Conservation (phyloP, 202 grass and related monocot species). For the Eragrostis tef region DNA sequence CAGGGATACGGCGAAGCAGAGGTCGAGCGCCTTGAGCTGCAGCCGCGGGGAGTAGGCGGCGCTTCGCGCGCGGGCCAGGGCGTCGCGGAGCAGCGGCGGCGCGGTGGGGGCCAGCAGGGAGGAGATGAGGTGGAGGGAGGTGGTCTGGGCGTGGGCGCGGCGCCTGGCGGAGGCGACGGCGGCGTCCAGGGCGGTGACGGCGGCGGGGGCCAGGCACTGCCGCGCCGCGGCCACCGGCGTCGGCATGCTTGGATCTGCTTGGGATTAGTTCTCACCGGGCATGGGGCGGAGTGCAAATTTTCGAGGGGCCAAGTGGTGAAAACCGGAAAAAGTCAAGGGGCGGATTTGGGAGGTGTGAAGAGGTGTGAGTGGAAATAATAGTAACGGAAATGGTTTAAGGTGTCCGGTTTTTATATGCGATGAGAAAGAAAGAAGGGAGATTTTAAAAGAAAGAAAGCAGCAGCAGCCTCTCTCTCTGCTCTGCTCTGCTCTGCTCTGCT, state of each 20-base stretch:
- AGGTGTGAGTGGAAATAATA: neutral
- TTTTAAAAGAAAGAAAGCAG: too few species aligned
- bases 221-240: slow-evolving; percentile 79
- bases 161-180: slow-evolving; percentile 60
- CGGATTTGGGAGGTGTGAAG: neutral
- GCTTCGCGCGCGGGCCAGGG: slow-evolving; percentile 72
- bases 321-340: neutral
- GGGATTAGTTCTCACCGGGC: neutral
- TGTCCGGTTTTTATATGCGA: too few species aligned
- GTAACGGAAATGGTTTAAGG: too few species aligned
- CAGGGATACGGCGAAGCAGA: slow-evolving; percentile 85
- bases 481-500: too few species aligned
- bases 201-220: slow-evolving; percentile 66
- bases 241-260: slow-evolving; percentile 53
- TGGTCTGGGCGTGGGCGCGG: slow-evolving; percentile 78
- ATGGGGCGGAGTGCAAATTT: slow-evolving; percentile 9
- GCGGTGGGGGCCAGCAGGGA: slow-evolving; percentile 61
- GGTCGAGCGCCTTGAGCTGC: slow-evolving; percentile 88
- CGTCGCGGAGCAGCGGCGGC: slow-evolving; percentile 55
- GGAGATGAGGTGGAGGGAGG: slow-evolving; percentile 83
- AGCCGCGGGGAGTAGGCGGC: slow-evolving; percentile 69
- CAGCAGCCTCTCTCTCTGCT: too few species aligned
- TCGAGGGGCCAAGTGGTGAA: slow-evolving; percentile 28
- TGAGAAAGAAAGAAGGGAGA: too few species aligned
- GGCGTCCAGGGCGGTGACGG: slow-evolving; percentile 67